Conservation (phyloP, 441 rosid species). For the Francoa sonchifolia region DNA sequence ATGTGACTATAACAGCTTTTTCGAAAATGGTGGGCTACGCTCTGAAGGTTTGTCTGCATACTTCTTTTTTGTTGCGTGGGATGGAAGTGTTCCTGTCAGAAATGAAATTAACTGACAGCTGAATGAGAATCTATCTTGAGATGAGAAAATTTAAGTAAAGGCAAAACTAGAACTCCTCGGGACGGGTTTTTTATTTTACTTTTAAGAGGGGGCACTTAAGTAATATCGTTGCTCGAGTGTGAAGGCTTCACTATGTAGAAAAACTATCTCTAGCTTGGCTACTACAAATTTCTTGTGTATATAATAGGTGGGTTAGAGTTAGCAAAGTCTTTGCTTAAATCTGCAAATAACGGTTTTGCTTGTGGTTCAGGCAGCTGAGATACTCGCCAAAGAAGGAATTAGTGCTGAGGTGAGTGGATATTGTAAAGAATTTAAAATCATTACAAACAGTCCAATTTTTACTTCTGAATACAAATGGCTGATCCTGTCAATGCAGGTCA, state of each 20-base stretch:
- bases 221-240: too few species aligned
- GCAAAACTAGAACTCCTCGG: too few species aligned
- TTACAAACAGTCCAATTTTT: background rate
- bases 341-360: conserved; percentile 1
- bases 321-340: background rate
- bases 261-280: too few species aligned
- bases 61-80: background rate
- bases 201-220: too few species aligned
- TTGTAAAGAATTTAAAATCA: background rate
- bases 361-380: conserved; percentile 70
- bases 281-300: too few species aligned
- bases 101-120: too few species aligned
- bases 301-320: background rate
- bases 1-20: conserved; percentile 78
- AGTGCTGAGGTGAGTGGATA: conserved; percentile 61
- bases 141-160: too few species aligned
- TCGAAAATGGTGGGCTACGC: conserved; percentile 84
- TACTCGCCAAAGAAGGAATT: conserved; percentile 83
- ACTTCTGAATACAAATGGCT: background rate
- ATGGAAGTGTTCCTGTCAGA: background rate
- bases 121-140: too few species aligned
- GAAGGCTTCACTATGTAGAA: too few species aligned
- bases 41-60: conserved; percentile 50
- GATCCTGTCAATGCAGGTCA: conserved; percentile 34
- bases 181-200: too few species aligned